Percentiles rank a stretch among this genome's conserved stretches.
Evolutionary conservation across 1,284 basidiomycete species (phyloP).

Genomic region (Apiotrichum gracile): DNA sequence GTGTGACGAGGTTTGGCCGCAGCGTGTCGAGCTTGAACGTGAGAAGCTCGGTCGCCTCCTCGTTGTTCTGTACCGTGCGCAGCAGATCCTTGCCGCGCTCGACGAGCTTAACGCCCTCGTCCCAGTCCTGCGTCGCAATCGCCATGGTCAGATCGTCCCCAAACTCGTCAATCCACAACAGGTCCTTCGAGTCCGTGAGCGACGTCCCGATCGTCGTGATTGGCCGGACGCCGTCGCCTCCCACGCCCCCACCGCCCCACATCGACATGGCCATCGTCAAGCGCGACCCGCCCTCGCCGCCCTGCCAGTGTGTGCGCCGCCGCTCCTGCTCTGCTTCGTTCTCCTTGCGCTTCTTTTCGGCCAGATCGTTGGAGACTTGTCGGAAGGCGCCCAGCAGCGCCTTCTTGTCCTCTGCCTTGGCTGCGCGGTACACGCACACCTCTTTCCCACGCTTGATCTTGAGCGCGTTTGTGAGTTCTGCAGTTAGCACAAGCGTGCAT

Average conservation of each 20-base stretch:
- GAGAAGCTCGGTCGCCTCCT: slow-evolving; percentile 28
- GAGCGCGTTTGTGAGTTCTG: slow-evolving; percentile 86
- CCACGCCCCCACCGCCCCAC: background rate
- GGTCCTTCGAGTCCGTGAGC: slow-evolving; percentile 60
- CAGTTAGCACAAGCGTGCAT: slow-evolving; percentile 40
- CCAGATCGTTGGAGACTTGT: slow-evolving; percentile 83
- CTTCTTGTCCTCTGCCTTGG: slow-evolving; percentile 77
- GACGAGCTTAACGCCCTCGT: slow-evolving; percentile 72
- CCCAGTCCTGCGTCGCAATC: slow-evolving; percentile 84
- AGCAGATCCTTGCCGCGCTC: slow-evolving; percentile 75
- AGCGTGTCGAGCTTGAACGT: slow-evolving; percentile 61
- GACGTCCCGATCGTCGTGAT: slow-evolving; percentile 59
- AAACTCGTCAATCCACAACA: slow-evolving; percentile 81
- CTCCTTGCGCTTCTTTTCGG: slow-evolving; percentile 80
- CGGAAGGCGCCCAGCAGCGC: slow-evolving; percentile 76
- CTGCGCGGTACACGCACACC: slow-evolving; percentile 84
- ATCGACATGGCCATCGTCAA: slow-evolving; percentile 14
- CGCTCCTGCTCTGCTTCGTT: slow-evolving; percentile 84
- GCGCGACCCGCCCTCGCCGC: slow-evolving; percentile 47
- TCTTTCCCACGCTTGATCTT: slow-evolving; percentile 92
- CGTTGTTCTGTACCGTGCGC: slow-evolving; percentile 51
- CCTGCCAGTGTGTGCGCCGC: slow-evolving; percentile 70
- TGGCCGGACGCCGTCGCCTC: slow-evolving; percentile 55
- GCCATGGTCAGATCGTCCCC: slow-evolving; percentile 86
- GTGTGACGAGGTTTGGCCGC: slow-evolving; percentile 62